Evolutionary conservation across 495 filamentous ascomycete genomes (phyloP).

Genomic region (Aspergillus affinis): DNA sequence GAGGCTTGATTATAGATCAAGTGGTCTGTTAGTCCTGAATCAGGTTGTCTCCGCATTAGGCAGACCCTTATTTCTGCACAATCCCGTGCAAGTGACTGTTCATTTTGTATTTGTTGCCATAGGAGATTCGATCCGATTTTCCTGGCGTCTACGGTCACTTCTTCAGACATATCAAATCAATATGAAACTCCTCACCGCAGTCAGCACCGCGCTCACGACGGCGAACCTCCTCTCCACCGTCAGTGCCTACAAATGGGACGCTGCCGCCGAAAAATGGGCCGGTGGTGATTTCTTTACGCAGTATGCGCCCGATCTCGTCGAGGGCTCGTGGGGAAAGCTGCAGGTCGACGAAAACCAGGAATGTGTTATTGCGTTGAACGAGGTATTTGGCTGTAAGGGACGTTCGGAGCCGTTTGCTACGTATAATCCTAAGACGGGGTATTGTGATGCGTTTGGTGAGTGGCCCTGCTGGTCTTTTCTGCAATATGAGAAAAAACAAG

Average conservation of each 20-base stretch:
- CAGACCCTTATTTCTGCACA: no score
- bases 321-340: neutral
- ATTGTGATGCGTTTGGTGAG: neutral
- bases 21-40: neutral
- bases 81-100: no score
- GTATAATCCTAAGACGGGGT: neutral
- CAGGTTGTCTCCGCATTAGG: no score
- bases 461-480: no score
- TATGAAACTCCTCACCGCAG: neutral
- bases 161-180: neutral
- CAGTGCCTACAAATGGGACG: neutral
- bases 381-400: neutral
- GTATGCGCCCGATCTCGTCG: neutral
- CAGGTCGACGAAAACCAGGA: neutral
- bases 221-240: neutral
- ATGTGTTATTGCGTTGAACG: neutral
- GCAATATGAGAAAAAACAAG: no score
- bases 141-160: no score
- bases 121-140: neutral
- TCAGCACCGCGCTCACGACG: neutral
- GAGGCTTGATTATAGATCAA: neutral
- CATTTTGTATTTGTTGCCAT: neutral
- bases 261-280: neutral
- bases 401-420: neutral
- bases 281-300: neutral